These are phyloP conservation scores for Thalia dealbata DNA, from an alignment of 176 grass and related monocot species.

Conservation along the genomic window DNA sequence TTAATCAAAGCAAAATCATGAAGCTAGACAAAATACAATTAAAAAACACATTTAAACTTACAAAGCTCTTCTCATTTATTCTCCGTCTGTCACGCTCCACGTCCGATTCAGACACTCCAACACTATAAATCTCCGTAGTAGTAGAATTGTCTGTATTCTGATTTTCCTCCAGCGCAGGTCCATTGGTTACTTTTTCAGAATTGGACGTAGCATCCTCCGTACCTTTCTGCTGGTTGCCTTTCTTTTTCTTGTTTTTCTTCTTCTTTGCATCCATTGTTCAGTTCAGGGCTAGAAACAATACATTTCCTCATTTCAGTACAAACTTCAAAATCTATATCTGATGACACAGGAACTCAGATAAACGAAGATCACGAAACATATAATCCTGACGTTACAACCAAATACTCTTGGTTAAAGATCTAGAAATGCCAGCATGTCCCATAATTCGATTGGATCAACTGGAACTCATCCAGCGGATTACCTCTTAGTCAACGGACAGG, in stretches of 20 bases:
- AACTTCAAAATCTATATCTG: not conserved
- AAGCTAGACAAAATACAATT: not conserved
- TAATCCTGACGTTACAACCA: not conserved
- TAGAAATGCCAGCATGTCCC: not conserved
- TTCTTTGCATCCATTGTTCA: constrained; percentile 72
- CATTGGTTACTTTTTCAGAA: constrained; percentile 39
- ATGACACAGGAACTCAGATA: not conserved
- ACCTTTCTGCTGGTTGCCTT: constrained; percentile 65
- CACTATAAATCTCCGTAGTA: constrained; percentile 33
- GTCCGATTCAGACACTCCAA: constrained; percentile 46
- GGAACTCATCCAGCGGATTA: not conserved
- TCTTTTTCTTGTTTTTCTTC: constrained; percentile 94
- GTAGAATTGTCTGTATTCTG: constrained; percentile 26
- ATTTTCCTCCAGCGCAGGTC: constrained; percentile 26
- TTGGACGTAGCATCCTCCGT: constrained; percentile 28
- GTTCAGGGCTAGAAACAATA: not conserved
- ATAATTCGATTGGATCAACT: not conserved
- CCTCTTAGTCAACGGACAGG: not conserved
- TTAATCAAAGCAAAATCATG: not conserved
- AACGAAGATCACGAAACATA: not conserved
- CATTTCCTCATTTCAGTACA: not conserved
- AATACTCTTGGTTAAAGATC: not conserved
- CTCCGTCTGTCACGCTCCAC: constrained; percentile 42
- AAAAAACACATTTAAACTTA: constrained; percentile 30
- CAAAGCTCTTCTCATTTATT: constrained; percentile 44